Percentiles rank a stretch among this genome's conserved stretches.
These are phyloP conservation scores for Chlorociboria aeruginascens DNA, from an alignment of 495 filamentous ascomycete species.

Conservation along the genomic window DNA sequence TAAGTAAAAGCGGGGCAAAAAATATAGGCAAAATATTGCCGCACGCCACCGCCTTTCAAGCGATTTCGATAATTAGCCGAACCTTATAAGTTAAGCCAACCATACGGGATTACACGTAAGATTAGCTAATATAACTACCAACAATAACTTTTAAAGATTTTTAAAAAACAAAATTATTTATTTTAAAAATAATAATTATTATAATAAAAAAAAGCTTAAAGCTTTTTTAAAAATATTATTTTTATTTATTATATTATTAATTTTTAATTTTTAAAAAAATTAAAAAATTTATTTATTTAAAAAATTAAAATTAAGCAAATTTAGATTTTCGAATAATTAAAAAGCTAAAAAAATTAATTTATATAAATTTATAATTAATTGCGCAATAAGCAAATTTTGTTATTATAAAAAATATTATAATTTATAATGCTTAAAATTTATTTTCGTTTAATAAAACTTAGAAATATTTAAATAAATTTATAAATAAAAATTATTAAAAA, in stretches of 20 bases:
- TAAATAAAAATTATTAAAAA: neutral
- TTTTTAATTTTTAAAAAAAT: neutral
- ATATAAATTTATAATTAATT: neutral
- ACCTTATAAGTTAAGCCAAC: too few relatives aligned
- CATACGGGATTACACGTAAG: too few relatives aligned
- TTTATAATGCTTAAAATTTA: neutral
- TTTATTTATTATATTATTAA: neutral
- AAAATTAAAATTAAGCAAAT: neutral
- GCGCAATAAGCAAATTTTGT: neutral
- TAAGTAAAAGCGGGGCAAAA: too few relatives aligned
- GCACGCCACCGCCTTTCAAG: too few relatives aligned
- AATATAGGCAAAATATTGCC: too few relatives aligned
- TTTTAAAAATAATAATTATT: neutral
- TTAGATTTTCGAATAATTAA: neutral
- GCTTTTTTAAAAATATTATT: neutral
- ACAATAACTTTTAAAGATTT: neutral
- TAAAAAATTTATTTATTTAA: neutral
- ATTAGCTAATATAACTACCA: too few relatives aligned
- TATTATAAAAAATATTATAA: neutral
- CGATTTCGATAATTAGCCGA: too few relatives aligned
- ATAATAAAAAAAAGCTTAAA: neutral
- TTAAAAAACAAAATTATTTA: neutral
- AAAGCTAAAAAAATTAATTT: neutral
- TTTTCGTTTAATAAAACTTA: neutral
- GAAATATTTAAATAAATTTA: neutral